phyloP scores from a whole-genome alignment of 108 stramenopile species.

The Skeletonema costatum region DNA sequence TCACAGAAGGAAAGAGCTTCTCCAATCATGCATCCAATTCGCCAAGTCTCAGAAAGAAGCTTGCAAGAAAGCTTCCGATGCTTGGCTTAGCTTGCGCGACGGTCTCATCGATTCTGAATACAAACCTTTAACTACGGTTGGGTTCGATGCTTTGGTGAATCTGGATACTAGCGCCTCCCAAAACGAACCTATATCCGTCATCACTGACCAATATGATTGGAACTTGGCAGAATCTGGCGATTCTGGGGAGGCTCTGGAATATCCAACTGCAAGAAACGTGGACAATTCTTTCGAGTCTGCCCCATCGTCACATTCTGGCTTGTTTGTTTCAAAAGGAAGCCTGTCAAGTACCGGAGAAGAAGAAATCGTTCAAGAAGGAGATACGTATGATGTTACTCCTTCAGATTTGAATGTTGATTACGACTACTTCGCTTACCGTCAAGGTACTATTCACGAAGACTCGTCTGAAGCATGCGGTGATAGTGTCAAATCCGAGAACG shows the following conservation, averaged over 20 bases:
- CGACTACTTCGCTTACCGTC: slow-evolving; percentile 37
- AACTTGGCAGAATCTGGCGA: not conserved
- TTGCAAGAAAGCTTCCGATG: slow-evolving; percentile 66
- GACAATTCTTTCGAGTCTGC: not conserved
- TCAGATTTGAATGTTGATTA: slow-evolving; percentile 29
- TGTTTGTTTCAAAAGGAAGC: not conserved
- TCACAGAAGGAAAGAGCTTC: slow-evolving; percentile 78
- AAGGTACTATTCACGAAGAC: not conserved
- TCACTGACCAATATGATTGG: not conserved
- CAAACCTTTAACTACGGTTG: not conserved
- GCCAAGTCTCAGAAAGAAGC: slow-evolving; percentile 80
- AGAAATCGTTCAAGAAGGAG: not conserved
- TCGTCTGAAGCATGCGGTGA: slow-evolving; percentile 1
- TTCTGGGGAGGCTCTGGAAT: not conserved
- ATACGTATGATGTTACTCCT: slow-evolving; percentile 25
- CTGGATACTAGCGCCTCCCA: not conserved
- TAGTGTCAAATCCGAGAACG: not conserved
- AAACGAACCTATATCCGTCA: not conserved
- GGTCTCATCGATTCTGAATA: slow-evolving; percentile 62
- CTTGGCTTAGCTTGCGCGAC: slow-evolving; percentile 81
- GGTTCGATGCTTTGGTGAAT: not conserved
- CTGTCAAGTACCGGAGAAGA: not conserved
- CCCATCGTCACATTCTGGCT: not conserved
- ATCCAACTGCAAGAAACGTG: not conserved
- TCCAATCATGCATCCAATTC: slow-evolving; percentile 54